Percentiles rank a stretch among this genome's conserved stretches.
Conservation (phyloP, 768 basidiomycete genomes). For the Mrakia blollopis region DNA sequence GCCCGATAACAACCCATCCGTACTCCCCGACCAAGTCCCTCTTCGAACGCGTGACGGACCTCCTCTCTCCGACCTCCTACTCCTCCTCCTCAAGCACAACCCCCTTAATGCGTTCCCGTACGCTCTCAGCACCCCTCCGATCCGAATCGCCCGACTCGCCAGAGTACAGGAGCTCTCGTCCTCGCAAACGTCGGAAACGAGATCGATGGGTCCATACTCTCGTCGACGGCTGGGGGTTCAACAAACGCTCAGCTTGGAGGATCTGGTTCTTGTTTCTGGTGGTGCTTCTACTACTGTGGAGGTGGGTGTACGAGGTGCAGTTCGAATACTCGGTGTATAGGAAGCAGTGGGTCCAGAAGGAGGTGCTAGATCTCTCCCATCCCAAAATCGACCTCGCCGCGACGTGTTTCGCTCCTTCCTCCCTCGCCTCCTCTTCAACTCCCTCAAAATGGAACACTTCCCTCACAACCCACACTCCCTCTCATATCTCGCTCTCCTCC, state of each 20-base stretch:
- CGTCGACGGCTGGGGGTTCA: neutral
- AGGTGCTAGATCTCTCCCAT: constrained; percentile 57
- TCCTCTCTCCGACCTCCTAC: neutral
- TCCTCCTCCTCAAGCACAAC: neutral
- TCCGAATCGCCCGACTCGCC: constrained; percentile 14
- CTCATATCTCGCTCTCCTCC: constrained; percentile 63
- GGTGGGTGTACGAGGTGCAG: constrained; percentile 59
- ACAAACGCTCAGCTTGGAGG: constrained; percentile 9
- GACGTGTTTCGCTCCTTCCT: constrained; percentile 61
- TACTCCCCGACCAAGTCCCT: neutral
- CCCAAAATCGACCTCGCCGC: constrained; percentile 51
- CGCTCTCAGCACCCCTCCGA: neutral
- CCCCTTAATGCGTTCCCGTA: neutral
- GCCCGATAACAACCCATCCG: neutral
- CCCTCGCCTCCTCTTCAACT: constrained; percentile 45
- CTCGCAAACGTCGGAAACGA: constrained; percentile 5
- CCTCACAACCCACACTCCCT: neutral
- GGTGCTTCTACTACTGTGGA: constrained; percentile 56
- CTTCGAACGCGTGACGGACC: neutral
- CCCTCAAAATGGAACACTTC: constrained; percentile 38
- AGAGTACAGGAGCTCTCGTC: neutral
- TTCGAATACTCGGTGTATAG: constrained; percentile 76
- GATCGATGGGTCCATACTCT: neutral
- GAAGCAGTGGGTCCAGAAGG: constrained; percentile 65
- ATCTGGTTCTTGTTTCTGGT: constrained; percentile 43